Base-by-base conservation (phyloP, 306 rosid genomes). In the Lathyrus tuberosus region DNA sequence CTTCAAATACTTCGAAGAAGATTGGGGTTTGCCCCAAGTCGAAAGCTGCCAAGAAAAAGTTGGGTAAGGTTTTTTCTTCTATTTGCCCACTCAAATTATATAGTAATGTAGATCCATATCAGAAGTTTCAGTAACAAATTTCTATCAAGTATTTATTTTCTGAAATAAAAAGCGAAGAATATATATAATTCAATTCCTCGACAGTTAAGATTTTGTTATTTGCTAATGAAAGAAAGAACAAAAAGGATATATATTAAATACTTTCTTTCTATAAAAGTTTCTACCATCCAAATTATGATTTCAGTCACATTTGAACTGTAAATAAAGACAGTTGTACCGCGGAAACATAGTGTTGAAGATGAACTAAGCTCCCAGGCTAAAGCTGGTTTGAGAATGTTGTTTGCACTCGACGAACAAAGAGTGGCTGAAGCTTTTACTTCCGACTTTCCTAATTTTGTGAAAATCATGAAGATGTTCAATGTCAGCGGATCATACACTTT, bases 391-490 rank as follows among this genome's bases (percentile, higher is more conserved):
- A 80, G 92, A 80, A 85, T 83, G 89, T 76, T 81, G 91, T 75
- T 86, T 74, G 83, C 95, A 71, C 91, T 85, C 10, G 92, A 86
- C 22, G 98, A 89, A 69, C 91, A 88, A 76, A 83, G 86, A 71
- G 86, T 80, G 41, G 91, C 95, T 77, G 85, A 79, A 73, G 85
- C 96, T 40, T 92, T 92, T 71, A 76, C 80, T 77, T 92, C 96
- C 57, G 80, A 87, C 67, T 92, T 80, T 80, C 98, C 96, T 52
- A 83, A 11, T 77, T 92, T 92, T 72, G 98, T 89, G 76, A 92
- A 89, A 82, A 88, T 88, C 80, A 92, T 92, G 96, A 92, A 89
- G 65, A 88, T 59, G 86, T 92, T 92, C 87, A 92, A 92, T 77
- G 83, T 87, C 67, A 83, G 95, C 28, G 96, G 98, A 71, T 92